phyloP scores from a whole-genome alignment of 1,284 basidiomycete species.

The Sporisorium sorghi region DNA sequence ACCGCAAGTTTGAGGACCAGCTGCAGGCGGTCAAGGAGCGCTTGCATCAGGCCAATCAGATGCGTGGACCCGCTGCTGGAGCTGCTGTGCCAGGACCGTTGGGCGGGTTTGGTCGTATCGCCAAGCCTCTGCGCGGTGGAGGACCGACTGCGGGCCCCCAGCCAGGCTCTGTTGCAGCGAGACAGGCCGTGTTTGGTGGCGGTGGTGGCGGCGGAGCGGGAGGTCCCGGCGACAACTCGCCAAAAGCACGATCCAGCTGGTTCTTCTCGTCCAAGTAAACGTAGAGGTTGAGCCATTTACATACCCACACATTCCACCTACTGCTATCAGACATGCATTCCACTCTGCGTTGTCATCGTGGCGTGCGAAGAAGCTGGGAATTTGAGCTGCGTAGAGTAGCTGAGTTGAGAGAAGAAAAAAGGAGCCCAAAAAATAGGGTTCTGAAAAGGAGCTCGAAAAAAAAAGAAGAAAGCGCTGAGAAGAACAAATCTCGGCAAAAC shows the following conservation, averaged over 20 bases:
- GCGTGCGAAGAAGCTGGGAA: too few relatives aligned
- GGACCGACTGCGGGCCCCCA: conserved; percentile 58
- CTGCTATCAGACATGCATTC: not conserved
- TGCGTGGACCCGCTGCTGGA: conserved; percentile 71
- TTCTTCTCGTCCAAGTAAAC: conserved; percentile 60
- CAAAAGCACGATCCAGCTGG: conserved; percentile 58
- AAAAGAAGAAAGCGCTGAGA: conserved; percentile 1
- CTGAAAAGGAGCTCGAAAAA: conserved; percentile 1
- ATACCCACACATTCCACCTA: conserved; percentile 17
- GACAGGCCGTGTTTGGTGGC: conserved; percentile 34
- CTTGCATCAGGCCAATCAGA: conserved; percentile 86
- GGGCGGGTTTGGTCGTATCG: conserved; percentile 88
- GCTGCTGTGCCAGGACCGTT: conserved; percentile 73
- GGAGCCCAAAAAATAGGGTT: conserved; percentile 3
- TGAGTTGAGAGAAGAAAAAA: not conserved
- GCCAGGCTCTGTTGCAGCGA: conserved; percentile 43
- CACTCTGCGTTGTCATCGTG: too few relatives aligned
- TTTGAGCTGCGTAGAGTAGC: too few relatives aligned
- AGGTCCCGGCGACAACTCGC: conserved; percentile 50
- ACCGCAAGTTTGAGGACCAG: conserved; percentile 94
- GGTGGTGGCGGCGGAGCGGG: conserved; percentile 12
- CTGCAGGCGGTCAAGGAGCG: conserved; percentile 90
- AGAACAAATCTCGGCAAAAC: conserved; percentile 19
- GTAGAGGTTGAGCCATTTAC: not conserved
- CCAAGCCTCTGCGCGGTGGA: conserved; percentile 93